Evolutionary conservation across 768 basidiomycete species (phyloP), one percentile per base, ranked within the genome.

Genomic region (Mycena floridula): DNA sequence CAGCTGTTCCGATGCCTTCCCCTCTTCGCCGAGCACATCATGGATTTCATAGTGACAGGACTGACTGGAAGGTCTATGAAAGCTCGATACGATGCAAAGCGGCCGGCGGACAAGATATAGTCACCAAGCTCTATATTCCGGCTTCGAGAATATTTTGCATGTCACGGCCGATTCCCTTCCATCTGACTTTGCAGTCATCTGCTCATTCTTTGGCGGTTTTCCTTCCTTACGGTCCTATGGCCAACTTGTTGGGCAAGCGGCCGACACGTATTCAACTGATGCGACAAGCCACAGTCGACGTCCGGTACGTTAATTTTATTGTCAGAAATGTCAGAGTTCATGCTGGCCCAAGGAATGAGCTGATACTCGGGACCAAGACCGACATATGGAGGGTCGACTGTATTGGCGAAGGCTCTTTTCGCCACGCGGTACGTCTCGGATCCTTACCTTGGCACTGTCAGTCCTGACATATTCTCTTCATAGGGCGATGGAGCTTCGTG

Each of bases 351-450:
- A 82, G 79, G 32, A 78, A 79, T 51, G 54, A 66, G 2, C 47
- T 70, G 15, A 53, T 74, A 15, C 52, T 68, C 7, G 74, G 72
- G 1, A 73, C 75, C n/a, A 84, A 80, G 58, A 73, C 81, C 2
- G 79, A 85, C 50, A 86, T 86, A 20, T 87, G 83, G 82, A 67
- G 75, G 45, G 70, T 78, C 1, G 80, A 81, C 49, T 68, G 63
- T 44, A 78, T 85, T 27, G 84, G 84, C 7, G 76, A 79, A 53
- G 84, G 73, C n/a, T 60, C 57, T 9, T 84, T 88, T 53, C 71
- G 58, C 48, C 76, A 74, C 54, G 64, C 67, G 47, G 82, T 84
- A 47, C 24, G 79, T 67, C 15, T 22, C 35, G 1, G 12, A 9
- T 35, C 39, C 22, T 18, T 24, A 28, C 37, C 23, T 40, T 26